A percentile compares a stretch with the other conserved stretches of the same genome.
These are phyloP conservation scores for Neostapfia colusana DNA, from an alignment of 176 grass and related monocot genomes.

Conservation along the genomic window DNA sequence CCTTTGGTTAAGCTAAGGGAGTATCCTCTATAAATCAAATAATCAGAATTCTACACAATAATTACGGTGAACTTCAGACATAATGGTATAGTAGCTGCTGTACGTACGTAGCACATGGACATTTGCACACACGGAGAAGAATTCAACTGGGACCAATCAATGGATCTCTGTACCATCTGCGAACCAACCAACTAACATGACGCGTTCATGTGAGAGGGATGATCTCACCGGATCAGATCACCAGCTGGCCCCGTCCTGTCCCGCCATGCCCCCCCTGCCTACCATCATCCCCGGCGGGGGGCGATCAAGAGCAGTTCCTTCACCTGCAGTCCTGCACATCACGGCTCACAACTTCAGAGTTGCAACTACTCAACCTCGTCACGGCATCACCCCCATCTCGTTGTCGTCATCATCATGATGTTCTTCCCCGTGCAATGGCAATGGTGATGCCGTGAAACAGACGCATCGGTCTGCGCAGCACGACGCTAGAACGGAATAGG, in stretches of 20 bases:
- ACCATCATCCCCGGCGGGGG: neutral
- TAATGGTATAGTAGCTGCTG: neutral
- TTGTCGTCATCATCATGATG: neutral
- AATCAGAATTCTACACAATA: no score
- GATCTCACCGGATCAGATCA: neutral
- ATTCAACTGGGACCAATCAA: slow-evolving; percentile 1
- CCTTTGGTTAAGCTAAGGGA: no score
- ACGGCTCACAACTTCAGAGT: neutral
- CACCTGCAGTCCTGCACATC: neutral
- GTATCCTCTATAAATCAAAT: no score
- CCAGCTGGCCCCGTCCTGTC: neutral
- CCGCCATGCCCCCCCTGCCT: neutral
- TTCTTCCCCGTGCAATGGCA: neutral
- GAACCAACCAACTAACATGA: slow-evolving; percentile 14
- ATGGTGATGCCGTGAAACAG: neutral
- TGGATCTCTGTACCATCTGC: neutral
- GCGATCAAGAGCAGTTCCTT: neutral
- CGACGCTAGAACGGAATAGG: neutral
- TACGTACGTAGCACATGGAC: neutral
- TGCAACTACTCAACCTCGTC: neutral
- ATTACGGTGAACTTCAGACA: no score
- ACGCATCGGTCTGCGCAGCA: neutral
- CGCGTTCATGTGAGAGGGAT: neutral
- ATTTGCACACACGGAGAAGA: neutral
- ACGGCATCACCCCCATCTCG: neutral